Evolutionary conservation across 2,329 filamentous ascomycete genomes (phyloP).

Genomic region (Neonectria sp.): DNA sequence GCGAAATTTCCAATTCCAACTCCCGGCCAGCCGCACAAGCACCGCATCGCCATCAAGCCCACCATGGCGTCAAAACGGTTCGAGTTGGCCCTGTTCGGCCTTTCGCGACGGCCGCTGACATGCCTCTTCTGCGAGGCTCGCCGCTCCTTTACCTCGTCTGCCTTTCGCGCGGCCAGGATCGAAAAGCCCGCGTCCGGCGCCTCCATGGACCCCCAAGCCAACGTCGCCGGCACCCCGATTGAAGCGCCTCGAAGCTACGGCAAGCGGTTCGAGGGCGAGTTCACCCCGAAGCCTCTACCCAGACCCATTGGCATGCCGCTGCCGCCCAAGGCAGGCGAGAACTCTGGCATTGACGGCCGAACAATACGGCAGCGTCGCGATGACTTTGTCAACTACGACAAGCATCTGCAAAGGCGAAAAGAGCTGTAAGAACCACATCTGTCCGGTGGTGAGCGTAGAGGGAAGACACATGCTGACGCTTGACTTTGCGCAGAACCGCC

Average conservation of each 20-base stretch:
- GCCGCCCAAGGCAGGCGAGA: conserved; percentile 84
- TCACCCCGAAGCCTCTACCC: conserved; percentile 71
- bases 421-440: conserved; percentile 72
- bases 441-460: too few relatives aligned
- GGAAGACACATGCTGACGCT: conserved; percentile 22
- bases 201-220: conserved; percentile 55
- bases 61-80: conserved; percentile 53
- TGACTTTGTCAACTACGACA: conserved; percentile 89
- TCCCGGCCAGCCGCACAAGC: conserved; percentile 17
- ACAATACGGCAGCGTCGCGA: conserved; percentile 78
- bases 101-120: conserved; percentile 53
- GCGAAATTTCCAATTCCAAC: conserved; percentile 42
- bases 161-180: conserved; percentile 48
- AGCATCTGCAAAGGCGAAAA: conserved; percentile 83
- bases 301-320: conserved; percentile 87
- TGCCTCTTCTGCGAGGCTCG: conserved; percentile 69
- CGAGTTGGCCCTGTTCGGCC: conserved; percentile 47
- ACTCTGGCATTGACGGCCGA: conserved; percentile 82
- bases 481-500: conserved; percentile 67
- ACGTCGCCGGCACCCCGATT: conserved; percentile 63
- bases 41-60: conserved; percentile 29
- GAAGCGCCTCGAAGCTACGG: conserved; percentile 74
- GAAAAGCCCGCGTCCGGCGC: conserved; percentile 55
- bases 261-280: conserved; percentile 65
- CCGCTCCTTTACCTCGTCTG: conserved; percentile 62